Evolutionary conservation across 306 rosid genomes (phyloP).

Genomic region (Arachis stenosperma): DNA sequence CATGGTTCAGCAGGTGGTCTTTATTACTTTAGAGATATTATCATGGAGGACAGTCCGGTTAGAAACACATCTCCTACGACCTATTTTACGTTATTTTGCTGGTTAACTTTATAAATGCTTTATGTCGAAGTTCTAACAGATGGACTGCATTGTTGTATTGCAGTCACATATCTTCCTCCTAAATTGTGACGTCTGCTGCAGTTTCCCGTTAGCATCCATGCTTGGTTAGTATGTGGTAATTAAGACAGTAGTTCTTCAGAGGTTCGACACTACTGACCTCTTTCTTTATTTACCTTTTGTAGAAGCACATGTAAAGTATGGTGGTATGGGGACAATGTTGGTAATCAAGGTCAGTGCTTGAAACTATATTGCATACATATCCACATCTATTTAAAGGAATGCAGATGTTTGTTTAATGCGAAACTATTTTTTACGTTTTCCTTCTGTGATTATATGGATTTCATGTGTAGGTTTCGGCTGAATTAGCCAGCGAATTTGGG

Average conservation of each 20-base stretch:
- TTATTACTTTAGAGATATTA: slow-evolving; percentile 75
- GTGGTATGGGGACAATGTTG: slow-evolving; percentile 94
- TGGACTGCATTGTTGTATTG: slow-evolving; percentile 36
- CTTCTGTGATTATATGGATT: slow-evolving; percentile 2
- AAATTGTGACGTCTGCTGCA: slow-evolving; percentile 96
- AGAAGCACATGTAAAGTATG: slow-evolving; percentile 86
- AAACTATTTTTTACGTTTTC: slow-evolving; percentile 21
- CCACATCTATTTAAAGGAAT: neutral
- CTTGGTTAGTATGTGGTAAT: slow-evolving; percentile 67
- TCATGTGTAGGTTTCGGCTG: slow-evolving; percentile 82
- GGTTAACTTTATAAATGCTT: slow-evolving; percentile 24
- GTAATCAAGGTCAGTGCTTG: slow-evolving; percentile 78
- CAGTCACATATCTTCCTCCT: slow-evolving; percentile 94
- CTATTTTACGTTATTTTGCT: neutral
- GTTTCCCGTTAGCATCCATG: slow-evolving; percentile 82
- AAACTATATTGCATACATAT: slow-evolving; percentile 7
- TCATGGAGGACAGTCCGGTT: slow-evolving; percentile 95
- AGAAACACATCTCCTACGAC: slow-evolving; percentile 33
- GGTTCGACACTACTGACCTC: slow-evolving; percentile 9
- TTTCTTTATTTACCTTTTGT: slow-evolving; percentile 41
- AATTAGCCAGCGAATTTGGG: slow-evolving; percentile 85
- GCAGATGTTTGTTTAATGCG: neutral
- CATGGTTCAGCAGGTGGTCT: slow-evolving; percentile 97
- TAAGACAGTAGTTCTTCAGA: slow-evolving; percentile 18
- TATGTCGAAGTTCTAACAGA: slow-evolving; percentile 17